A percentile compares a stretch with the other conserved stretches of the same genome.
phyloP scores from a whole-genome alignment of 208 protist genomes.

The Lotmaria passim region DNA sequence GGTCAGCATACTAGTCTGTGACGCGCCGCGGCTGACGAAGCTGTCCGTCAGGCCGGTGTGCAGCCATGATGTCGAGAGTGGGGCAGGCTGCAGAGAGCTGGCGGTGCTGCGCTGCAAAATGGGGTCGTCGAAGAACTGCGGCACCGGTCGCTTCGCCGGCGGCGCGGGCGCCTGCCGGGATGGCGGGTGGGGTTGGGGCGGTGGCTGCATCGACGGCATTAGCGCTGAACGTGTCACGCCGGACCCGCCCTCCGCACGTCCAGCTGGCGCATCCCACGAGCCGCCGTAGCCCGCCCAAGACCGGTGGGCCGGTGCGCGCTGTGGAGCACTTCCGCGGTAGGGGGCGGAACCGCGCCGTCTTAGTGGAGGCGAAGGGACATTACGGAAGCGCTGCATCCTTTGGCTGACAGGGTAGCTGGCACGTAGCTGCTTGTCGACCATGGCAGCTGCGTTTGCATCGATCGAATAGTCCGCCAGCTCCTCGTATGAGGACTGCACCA shows the following conservation, averaged over 20 bases:
- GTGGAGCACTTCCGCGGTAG: not conserved
- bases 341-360: constrained; percentile 4
- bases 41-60: constrained; percentile 14
- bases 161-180: not conserved
- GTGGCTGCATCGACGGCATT: not conserved
- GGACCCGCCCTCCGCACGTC: not conserved
- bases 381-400: not conserved
- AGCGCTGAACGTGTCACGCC: not conserved
- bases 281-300: not conserved
- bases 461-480: not conserved
- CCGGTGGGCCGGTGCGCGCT: not conserved
- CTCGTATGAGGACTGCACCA: not conserved
- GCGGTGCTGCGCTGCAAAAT: constrained; percentile 13
- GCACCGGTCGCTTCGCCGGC: constrained; percentile 1
- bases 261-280: not conserved
- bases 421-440: constrained; percentile 2
- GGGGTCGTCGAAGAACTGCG: constrained; percentile 21
- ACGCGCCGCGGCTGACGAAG: constrained; percentile 3
- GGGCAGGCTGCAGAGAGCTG: constrained; percentile 9
- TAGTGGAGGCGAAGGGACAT: not conserved
- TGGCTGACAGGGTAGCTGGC: not conserved
- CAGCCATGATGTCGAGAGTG: not conserved
- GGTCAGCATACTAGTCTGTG: constrained; percentile 1
- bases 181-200: constrained; percentile 2
- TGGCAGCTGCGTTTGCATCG: not conserved